Conservation (phyloP, 2,329 filamentous ascomycete genomes). For the Aspergillus amoenus region DNA sequence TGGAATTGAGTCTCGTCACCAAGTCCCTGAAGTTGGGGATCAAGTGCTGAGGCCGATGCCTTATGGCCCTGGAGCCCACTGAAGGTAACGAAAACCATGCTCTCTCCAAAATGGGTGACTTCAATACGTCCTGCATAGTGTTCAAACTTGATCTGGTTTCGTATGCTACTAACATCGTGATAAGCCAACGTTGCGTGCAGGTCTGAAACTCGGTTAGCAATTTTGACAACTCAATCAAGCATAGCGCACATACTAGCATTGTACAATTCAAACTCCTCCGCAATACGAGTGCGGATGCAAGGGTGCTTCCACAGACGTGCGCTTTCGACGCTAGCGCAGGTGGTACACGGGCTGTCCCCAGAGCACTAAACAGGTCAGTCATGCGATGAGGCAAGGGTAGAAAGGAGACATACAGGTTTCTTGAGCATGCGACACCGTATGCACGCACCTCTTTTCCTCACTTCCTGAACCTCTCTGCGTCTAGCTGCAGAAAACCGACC, state of each 20-base stretch:
- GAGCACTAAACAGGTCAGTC: conserved; percentile 47
- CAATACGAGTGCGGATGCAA: conserved; percentile 58
- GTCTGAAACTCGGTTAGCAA: conserved; percentile 29
- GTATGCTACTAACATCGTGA: conserved; percentile 50
- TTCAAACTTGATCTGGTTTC: conserved; percentile 50
- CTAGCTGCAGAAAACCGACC: conserved; percentile 57
- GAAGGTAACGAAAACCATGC: conserved; percentile 50
- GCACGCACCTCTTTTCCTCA: conserved; percentile 61
- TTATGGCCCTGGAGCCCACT: conserved; percentile 41
- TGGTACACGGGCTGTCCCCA: conserved; percentile 59
- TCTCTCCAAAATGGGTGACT: conserved; percentile 56
- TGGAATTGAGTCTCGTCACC: conserved; percentile 41
- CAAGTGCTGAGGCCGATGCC: conserved; percentile 35
- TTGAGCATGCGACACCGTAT: conserved; percentile 65
- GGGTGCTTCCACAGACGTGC: conserved; percentile 62
- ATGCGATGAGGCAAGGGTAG: no score
- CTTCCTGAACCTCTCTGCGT: conserved; percentile 59
- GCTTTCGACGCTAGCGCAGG: conserved; percentile 59
- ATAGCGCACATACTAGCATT: conserved; percentile 44
- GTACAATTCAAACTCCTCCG: conserved; percentile 59
- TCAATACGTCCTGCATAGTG: conserved; percentile 54
- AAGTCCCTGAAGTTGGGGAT: conserved; percentile 43
- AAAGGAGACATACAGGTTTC: conserved; percentile 48
- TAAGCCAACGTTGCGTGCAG: conserved; percentile 55
- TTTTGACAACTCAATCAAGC: not conserved